Percentiles rank a stretch among this genome's conserved stretches.
Evolutionary conservation across 140 eudicot species (phyloP).

Genomic region (Ambrosia hybrid): DNA sequence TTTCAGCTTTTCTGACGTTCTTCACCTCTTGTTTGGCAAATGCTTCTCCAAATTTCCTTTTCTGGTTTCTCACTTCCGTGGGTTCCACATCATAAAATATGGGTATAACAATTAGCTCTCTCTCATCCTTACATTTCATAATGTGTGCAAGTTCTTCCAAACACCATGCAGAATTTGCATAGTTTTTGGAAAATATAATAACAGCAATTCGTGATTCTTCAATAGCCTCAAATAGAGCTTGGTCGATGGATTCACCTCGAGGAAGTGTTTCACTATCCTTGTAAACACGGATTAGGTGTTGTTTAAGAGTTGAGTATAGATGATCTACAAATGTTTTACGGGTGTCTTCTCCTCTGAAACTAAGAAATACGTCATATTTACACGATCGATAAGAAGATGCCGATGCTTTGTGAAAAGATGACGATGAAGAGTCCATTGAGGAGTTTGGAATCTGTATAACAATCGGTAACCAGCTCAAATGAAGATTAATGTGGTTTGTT

Average conservation of each 20-base stretch:
- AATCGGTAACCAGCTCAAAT: neutral
- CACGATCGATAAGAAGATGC: neutral
- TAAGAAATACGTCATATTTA: neutral
- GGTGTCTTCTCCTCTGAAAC: neutral
- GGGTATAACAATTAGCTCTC: neutral
- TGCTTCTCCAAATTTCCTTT: no score
- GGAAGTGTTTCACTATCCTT: neutral
- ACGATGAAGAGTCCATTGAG: neutral
- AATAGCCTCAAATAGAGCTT: neutral
- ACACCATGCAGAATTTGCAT: neutral
- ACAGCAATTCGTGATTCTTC: neutral
- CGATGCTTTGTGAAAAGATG: neutral
- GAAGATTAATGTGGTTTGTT: neutral
- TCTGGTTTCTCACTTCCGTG: no score
- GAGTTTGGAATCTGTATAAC: neutral
- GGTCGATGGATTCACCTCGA: neutral
- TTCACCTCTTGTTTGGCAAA: no score
- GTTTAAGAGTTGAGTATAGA: neutral
- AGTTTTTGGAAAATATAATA: neutral
- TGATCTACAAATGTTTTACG: neutral
- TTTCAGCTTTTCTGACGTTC: no score
- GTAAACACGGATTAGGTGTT: neutral
- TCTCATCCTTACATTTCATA: neutral
- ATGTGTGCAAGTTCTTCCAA: neutral
- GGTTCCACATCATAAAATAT: neutral